A percentile compares a stretch with the other conserved stretches of the same genome.
Conservation (phyloP, 2,329 filamentous ascomycete genomes). For the Thielaviopsis musarum region DNA sequence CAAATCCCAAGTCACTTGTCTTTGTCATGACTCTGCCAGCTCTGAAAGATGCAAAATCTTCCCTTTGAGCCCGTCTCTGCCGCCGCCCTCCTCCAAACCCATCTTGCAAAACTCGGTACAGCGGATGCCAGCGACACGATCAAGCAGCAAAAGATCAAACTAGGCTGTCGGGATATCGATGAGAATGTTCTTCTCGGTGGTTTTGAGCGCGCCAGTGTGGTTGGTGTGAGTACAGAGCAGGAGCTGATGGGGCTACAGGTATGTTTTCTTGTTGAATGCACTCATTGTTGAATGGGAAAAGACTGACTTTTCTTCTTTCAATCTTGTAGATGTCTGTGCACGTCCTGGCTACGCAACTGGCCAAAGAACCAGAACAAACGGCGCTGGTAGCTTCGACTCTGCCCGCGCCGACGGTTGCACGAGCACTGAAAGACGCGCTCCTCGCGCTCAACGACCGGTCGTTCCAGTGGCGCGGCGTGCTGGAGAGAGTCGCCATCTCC, state of each 20-base stretch:
- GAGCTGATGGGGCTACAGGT: slow-evolving; percentile 32
- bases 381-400: slow-evolving; percentile 34
- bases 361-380: slow-evolving; percentile 11
- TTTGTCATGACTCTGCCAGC: no score
- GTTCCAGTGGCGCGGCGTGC: slow-evolving; percentile 18
- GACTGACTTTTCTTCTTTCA: no score
- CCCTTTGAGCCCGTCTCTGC: slow-evolving; percentile 26
- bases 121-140: slow-evolving; percentile 16
- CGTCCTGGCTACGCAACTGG: slow-evolving; percentile 20
- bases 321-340: slow-evolving; percentile 33
- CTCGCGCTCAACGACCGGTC: slow-evolving; percentile 13
- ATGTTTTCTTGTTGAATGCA: no score
- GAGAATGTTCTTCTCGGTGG: slow-evolving; percentile 28
- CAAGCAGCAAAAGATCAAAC: slow-evolving; percentile 20
- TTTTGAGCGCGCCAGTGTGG: slow-evolving; percentile 32
- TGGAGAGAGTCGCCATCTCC: slow-evolving; percentile 36
- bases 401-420: slow-evolving; percentile 24
- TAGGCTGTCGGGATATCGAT: slow-evolving; percentile 34
- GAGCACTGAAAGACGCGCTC: slow-evolving; percentile 21
- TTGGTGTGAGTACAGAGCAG: slow-evolving; percentile 37
- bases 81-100: slow-evolving; percentile 24
- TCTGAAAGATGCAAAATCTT: not conserved
- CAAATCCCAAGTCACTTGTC: no score
- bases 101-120: slow-evolving; percentile 24
- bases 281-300: no score